Percentiles rank a stretch among this genome's conserved stretches.
Conservation (phyloP, 495 filamentous ascomycete genomes). For the Tuber microsphaerosporum region DNA sequence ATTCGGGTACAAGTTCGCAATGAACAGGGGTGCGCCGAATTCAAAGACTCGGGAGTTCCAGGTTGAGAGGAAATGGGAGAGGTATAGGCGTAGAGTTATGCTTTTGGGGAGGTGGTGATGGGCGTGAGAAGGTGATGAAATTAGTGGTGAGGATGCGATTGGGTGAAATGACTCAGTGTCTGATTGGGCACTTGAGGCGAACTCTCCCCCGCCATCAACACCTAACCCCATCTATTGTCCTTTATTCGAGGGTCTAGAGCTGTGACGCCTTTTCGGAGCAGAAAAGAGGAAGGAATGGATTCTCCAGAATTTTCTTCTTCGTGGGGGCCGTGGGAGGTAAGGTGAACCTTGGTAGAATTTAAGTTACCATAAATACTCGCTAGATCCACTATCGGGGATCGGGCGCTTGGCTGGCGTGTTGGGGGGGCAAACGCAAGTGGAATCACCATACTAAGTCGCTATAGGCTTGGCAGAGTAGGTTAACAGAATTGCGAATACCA, state of each 20-base stretch:
- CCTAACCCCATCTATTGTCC: not conserved
- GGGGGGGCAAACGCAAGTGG: no score
- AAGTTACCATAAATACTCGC: not conserved
- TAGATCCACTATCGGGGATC: no score
- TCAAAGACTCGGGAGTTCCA: slow-evolving; percentile 67
- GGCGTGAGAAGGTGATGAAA: not conserved
- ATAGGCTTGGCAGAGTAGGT: no score
- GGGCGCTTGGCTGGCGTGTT: no score
- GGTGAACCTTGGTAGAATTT: not conserved
- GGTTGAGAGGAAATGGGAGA: slow-evolving; percentile 58
- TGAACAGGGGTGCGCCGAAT: slow-evolving; percentile 56
- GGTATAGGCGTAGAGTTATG: slow-evolving; percentile 43
- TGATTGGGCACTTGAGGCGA: not conserved
- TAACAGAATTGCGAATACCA: no score
- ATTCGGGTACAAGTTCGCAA: slow-evolving; percentile 52
- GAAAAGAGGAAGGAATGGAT: not conserved
- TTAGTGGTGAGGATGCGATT: not conserved
- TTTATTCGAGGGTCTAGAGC: not conserved
- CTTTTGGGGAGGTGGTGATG: not conserved
- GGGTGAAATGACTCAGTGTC: not conserved
- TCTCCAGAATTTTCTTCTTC: not conserved
- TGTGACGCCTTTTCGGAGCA: not conserved
- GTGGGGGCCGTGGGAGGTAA: not conserved
- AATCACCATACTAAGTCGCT: no score
- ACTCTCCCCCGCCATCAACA: no score